phyloP scores from a whole-genome alignment of 768 basidiomycete genomes.

The Naganishia randhawae region DNA sequence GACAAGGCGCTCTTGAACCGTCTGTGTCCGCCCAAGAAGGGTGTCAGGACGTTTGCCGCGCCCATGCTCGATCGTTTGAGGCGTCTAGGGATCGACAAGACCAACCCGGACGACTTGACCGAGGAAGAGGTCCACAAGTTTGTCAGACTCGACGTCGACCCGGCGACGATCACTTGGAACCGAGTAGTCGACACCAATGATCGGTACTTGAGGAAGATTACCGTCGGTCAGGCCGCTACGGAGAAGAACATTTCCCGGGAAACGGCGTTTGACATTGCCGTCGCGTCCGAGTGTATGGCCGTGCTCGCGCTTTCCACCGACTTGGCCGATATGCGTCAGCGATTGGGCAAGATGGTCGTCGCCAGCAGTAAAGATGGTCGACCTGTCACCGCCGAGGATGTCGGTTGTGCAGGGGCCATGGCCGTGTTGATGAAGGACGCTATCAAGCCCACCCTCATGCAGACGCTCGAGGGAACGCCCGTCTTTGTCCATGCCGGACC shows the following conservation, averaged over 20 bases:
- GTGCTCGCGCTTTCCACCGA: slow-evolving; percentile 87
- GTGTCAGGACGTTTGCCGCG: slow-evolving; percentile 87
- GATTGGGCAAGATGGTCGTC: slow-evolving; percentile 92
- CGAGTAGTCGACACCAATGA: slow-evolving; percentile 96
- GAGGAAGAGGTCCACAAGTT: slow-evolving; percentile 87
- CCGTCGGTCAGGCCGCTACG: slow-evolving; percentile 81
- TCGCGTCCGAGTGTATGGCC: slow-evolving; percentile 97
- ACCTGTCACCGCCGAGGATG: slow-evolving; percentile 90
- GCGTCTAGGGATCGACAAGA: slow-evolving; percentile 94
- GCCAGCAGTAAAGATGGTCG: slow-evolving; percentile 87
- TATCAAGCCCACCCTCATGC: slow-evolving; percentile 99
- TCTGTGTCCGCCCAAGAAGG: slow-evolving; percentile 87
- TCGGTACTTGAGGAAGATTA: slow-evolving; percentile 89
- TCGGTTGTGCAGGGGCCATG: slow-evolving; percentile 89
- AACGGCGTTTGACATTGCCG: slow-evolving; percentile 93
- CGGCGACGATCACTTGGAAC: slow-evolving; percentile 89
- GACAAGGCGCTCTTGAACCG: slow-evolving; percentile 94
- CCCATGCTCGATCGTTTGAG: slow-evolving; percentile 92
- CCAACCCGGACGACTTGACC: slow-evolving; percentile 82
- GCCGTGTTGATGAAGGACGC: slow-evolving; percentile 98
- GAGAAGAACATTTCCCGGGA: slow-evolving; percentile 84
- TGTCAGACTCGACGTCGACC: slow-evolving; percentile 85
- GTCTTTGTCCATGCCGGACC: slow-evolving; percentile 99
- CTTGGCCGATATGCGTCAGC: slow-evolving; percentile 83
- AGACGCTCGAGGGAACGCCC: slow-evolving; percentile 93